Evolutionary conservation across 192 early-diverging fungal genomes (phyloP).

Genomic region (Neocallimastix lanati): DNA sequence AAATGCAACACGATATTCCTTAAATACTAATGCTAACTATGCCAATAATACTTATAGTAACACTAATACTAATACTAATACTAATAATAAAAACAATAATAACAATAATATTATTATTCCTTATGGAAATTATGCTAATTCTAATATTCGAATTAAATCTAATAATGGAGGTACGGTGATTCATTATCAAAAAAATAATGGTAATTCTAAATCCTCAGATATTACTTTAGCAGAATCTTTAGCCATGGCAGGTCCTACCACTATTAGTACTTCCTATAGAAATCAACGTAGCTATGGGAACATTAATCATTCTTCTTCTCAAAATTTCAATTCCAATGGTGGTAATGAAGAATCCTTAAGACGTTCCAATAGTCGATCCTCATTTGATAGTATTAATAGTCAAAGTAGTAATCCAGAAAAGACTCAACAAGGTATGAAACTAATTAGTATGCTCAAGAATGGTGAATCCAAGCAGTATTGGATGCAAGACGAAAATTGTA

Average conservation of each 20-base stretch:
- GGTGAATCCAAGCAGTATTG: conserved; percentile 27
- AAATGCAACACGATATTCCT: background rate
- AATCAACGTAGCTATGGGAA: background rate
- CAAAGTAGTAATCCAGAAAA: background rate
- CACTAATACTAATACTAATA: background rate
- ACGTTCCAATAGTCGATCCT: background rate
- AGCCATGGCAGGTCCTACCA: background rate
- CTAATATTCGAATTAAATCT: background rate
- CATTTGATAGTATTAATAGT: background rate
- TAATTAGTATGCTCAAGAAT: background rate
- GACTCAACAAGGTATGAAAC: background rate
- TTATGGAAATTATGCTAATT: background rate
- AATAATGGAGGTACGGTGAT: background rate
- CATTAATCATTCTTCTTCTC: background rate
- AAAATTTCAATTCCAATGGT: background rate
- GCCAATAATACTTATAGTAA: background rate
- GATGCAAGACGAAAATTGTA: conserved; percentile 69
- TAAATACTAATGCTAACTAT: too few relatives aligned
- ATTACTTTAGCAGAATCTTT: background rate
- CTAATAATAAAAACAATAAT: background rate
- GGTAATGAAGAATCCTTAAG: background rate
- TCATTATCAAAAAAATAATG: background rate
- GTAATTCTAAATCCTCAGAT: background rate
- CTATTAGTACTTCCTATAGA: background rate
- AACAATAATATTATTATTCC: background rate